Evolutionary conservation across 768 basidiomycete genomes (phyloP).

Genomic region (Suillus decipiens): DNA sequence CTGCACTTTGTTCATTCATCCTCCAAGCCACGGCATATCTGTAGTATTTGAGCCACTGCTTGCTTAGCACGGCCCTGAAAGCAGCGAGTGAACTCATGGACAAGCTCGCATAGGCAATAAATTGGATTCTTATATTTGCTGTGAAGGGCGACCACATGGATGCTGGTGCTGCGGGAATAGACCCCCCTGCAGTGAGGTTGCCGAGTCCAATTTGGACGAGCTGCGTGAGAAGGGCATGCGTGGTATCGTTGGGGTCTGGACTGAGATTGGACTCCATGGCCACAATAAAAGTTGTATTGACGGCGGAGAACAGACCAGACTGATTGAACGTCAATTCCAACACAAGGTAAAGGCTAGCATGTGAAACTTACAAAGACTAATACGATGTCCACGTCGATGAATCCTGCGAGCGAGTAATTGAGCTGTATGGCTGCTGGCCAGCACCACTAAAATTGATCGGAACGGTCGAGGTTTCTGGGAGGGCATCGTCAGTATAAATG

Average conservation of each 20-base stretch:
- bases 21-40: slow-evolving; percentile 6
- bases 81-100: slow-evolving; percentile 15
- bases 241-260: slow-evolving; percentile 14
- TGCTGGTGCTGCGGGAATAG: not conserved
- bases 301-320: slow-evolving; percentile 19
- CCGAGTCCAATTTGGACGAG: slow-evolving; percentile 10
- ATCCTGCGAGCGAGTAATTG: slow-evolving; percentile 6
- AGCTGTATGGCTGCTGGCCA: slow-evolving; percentile 11
- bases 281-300: slow-evolving; percentile 15
- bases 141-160: not conserved
- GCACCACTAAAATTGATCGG: slow-evolving; percentile 8
- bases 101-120: slow-evolving; percentile 15
- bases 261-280: slow-evolving; percentile 12
- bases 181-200: slow-evolving; percentile 9
- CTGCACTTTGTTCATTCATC: slow-evolving; percentile 13
- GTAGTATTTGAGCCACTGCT: slow-evolving; percentile 17
- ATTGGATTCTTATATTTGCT: not conserved
- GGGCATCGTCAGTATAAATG: not conserved
- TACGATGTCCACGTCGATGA: slow-evolving; percentile 19
- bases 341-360: not conserved
- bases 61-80: slow-evolving; percentile 16
- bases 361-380: slow-evolving; percentile 21
- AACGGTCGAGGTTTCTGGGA: not conserved
- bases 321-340: not conserved
- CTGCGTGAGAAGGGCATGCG: slow-evolving; percentile 13